Conservation (phyloP, 2,329 filamentous ascomycete genomes). For the Verticillium albo-atrum region DNA sequence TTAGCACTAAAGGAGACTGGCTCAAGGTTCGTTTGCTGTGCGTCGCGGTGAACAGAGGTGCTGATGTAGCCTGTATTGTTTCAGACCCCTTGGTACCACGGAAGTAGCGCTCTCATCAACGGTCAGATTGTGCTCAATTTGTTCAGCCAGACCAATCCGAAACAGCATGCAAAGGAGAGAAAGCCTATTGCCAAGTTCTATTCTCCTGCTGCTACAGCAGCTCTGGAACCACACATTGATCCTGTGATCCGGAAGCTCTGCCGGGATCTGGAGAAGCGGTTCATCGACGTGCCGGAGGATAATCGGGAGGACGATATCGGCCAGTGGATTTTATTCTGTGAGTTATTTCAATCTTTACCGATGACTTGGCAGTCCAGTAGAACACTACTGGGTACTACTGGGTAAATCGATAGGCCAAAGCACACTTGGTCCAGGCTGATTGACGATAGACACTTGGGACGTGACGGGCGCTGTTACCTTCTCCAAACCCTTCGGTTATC, state of each 20-base stretch:
- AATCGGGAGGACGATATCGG: conserved; percentile 28
- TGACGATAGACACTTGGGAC: conserved; percentile 28
- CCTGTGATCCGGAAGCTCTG: conserved; percentile 24
- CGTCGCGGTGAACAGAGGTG: not conserved
- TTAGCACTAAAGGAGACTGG: conserved; percentile 26
- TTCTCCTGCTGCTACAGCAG: conserved; percentile 11
- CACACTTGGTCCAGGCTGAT: not conserved
- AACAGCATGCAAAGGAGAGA: conserved; percentile 15
- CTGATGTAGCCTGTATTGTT: not conserved
- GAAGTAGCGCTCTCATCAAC: conserved; percentile 18
- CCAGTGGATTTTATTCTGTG: conserved; percentile 36
- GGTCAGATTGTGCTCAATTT: conserved; percentile 19
- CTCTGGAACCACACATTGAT: conserved; percentile 22
- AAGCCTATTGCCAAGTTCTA: conserved; percentile 23
- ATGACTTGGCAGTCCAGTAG: no score
- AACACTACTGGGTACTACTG: no score
- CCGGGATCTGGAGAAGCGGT: conserved; percentile 24
- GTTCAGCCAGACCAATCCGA: conserved; percentile 18
- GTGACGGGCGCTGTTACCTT: conserved; percentile 37
- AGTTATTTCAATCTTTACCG: no score
- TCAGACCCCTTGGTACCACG: conserved; percentile 20
- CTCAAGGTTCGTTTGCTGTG: conserved; percentile 15
- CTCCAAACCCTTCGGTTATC: conserved; percentile 34
- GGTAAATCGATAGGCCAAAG: no score
- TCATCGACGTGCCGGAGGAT: conserved; percentile 18